phyloP scores from a whole-genome alignment of 352 stramenopile species.

The Pythium angustatum region DNA sequence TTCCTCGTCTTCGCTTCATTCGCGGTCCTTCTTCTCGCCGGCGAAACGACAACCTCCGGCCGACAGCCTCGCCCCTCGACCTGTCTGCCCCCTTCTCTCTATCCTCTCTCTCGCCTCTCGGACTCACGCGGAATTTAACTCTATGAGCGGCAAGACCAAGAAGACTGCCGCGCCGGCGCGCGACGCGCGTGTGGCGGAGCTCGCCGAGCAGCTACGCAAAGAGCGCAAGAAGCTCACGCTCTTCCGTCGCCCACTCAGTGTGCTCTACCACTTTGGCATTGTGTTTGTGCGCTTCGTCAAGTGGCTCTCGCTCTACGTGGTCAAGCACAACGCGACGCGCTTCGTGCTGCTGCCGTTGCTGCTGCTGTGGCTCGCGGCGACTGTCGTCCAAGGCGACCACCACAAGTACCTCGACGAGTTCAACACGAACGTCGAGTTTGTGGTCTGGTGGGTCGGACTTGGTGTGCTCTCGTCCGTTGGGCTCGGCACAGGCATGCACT shows the following conservation, averaged over 20 bases:
- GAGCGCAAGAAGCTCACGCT: constrained; percentile 87
- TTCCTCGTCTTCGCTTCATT: too few species aligned
- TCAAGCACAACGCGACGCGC: constrained; percentile 69
- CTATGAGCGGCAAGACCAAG: constrained; percentile 22
- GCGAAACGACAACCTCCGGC: constrained; percentile 24
- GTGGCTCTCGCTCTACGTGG: constrained; percentile 67
- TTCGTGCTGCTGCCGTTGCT: constrained; percentile 79
- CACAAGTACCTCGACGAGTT: constrained; percentile 79
- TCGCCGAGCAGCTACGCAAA: constrained; percentile 62
- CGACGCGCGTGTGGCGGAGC: constrained; percentile 22
- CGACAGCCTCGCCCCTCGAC: not conserved
- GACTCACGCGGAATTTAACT: too few species aligned
- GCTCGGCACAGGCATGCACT: constrained; percentile 94
- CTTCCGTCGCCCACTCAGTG: constrained; percentile 67
- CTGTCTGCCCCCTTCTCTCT: not conserved
- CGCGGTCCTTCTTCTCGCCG: constrained; percentile 12
- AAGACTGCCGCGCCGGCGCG: constrained; percentile 14
- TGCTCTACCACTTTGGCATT: constrained; percentile 83
- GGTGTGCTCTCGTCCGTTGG: constrained; percentile 94
- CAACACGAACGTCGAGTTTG: constrained; percentile 84
- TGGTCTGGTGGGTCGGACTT: constrained; percentile 93
- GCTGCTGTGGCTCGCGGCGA: constrained; percentile 65
- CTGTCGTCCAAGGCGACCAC: constrained; percentile 68
- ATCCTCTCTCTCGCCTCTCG: not conserved
- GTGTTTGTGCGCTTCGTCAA: constrained; percentile 72